Conservation (phyloP, 768 basidiomycete genomes). For the Suillus cothurnatus region DNA sequence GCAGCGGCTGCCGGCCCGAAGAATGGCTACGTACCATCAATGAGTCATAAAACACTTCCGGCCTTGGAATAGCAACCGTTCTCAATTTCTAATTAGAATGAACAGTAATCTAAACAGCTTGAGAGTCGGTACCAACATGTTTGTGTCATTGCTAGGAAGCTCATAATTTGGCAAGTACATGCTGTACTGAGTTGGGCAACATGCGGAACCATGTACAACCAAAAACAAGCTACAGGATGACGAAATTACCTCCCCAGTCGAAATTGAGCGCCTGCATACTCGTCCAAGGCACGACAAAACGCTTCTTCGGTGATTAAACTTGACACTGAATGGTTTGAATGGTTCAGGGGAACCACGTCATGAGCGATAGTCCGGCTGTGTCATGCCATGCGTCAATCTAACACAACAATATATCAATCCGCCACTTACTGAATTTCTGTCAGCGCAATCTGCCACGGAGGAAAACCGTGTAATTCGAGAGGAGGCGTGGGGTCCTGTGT, state of each 20-base stretch:
- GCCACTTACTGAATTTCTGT: constrained; percentile 75
- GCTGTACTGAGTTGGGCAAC: background rate
- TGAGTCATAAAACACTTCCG: background rate
- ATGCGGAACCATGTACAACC: constrained; percentile 1
- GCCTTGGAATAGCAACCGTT: background rate
- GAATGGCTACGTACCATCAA: no score
- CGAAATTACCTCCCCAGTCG: constrained; percentile 67
- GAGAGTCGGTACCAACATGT: background rate
- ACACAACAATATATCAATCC: no score
- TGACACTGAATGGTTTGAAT: no score
- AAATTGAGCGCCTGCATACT: constrained; percentile 75
- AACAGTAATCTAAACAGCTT: background rate
- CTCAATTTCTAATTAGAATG: background rate
- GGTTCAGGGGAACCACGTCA: constrained; percentile 5
- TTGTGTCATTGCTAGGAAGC: background rate
- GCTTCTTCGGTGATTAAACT: constrained; percentile 50
- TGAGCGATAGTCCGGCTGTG: constrained; percentile 26
- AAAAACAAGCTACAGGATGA: constrained; percentile 1
- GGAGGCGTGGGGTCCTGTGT: constrained; percentile 42
- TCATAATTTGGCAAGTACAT: background rate
- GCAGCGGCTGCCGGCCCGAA: no score
- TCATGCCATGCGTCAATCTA: background rate
- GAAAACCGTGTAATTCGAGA: constrained; percentile 73
- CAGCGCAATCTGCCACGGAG: constrained; percentile 84
- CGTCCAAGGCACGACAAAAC: constrained; percentile 73